Base-by-base conservation (phyloP, 371 early-diverging fungal species). In the Haplosporangium sp. region DNA sequence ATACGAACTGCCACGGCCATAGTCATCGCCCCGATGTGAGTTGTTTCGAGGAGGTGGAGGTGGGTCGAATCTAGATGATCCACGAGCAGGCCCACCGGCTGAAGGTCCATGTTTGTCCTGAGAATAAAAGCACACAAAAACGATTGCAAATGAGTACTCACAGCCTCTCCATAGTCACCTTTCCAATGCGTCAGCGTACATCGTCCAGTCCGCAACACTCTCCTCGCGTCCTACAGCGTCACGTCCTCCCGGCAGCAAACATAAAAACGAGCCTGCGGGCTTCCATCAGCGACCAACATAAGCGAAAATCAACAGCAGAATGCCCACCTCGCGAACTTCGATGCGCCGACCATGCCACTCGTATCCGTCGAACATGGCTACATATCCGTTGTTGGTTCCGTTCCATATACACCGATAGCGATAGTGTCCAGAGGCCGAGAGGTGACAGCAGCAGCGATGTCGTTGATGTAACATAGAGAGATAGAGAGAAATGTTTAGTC, bases 251-350 rank as follows among this genome's bases (percentile, higher is more conserved):
- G 1, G 29, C 36, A 47, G 23, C 45, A 47, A 52, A 38, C 42
- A 38, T 16, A 43, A 52, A 53, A 36, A 43, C 50, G 41, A 43
- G 42, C 21, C 58, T 11, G 3, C 45, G 52, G 14, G 9, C 55
- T 38, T 50, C 41, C 50, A 14, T 59, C 55, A 38, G 52, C 29
- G 18, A 41, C 38, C 48, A 64, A 60, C 20, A 62, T 16, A 47
- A 56, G n/a, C 29, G 48, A 55, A 38, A 23, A 62, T 42, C 62
- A 73, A 55, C 50, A 64, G 55, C 55, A 53, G n/a, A 61, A 62
- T 64, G 64, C 83, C 81, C 81, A 91, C 94, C 89, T 93, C 91
- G 59, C 89, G 89, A 67, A 95, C 95, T 87, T 91, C 92, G 76
- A 95, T 75, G 63, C 80, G 81, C 67, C 92, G 73, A 52, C 93